Conservation (phyloP, 2,329 filamentous ascomycete genomes). For the Cladosporium oxysporum region DNA sequence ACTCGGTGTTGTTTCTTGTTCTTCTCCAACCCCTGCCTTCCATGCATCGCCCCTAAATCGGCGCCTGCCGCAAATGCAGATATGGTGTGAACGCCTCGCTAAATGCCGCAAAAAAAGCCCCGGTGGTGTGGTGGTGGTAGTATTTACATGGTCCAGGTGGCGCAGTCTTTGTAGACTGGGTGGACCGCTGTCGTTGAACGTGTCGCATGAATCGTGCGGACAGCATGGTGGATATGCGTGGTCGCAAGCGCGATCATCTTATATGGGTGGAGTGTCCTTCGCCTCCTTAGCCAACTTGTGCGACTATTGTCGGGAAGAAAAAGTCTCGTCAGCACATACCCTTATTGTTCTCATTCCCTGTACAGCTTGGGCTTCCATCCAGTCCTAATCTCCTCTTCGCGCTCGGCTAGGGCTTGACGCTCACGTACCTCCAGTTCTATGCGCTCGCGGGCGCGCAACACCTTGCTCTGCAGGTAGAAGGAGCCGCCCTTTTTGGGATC, state of each 20-base stretch:
- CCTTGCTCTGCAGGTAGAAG: constrained; percentile 98
- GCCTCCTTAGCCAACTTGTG: constrained; percentile 23
- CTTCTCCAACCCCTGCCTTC: constrained; percentile 1
- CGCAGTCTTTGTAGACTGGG: background rate
- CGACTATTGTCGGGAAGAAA: constrained; percentile 16
- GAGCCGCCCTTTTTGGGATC: constrained; percentile 94
- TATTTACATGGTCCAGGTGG: constrained; percentile 14
- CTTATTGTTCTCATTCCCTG: constrained; percentile 64
- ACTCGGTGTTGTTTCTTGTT: background rate
- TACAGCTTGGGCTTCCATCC: constrained; percentile 96
- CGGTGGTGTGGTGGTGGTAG: background rate
- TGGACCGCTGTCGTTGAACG: background rate
- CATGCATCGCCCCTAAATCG: constrained; percentile 15
- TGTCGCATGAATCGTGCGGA: background rate
- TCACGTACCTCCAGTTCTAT: constrained; percentile 84
- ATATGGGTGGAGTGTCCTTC: constrained; percentile 13
- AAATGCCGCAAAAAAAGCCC: constrained; percentile 15
- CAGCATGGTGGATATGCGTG: background rate
- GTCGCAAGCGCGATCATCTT: background rate
- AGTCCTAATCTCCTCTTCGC: constrained; percentile 76
- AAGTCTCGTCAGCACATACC: constrained; percentile 22
- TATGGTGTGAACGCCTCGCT: constrained; percentile 21
- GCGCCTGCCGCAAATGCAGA: constrained; percentile 17
- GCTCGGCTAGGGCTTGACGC: constrained; percentile 67
- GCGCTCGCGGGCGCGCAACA: constrained; percentile 84